A percentile compares a stretch with the other conserved stretches of the same genome.
phyloP scores from a whole-genome alignment of 73 alveolate species.

The Tetrahymena thermophila region DNA sequence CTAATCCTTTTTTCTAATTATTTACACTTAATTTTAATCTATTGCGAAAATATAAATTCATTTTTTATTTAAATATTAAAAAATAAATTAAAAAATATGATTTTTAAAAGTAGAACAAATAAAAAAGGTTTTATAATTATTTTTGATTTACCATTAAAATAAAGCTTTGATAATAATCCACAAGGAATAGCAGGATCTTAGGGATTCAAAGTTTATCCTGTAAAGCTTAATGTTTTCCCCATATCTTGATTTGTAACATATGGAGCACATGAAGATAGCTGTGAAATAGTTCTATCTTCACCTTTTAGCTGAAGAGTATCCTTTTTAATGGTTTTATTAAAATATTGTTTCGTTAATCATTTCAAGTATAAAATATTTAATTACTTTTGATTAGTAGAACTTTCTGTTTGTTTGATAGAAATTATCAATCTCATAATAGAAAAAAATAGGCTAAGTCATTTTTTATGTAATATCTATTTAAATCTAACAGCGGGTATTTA shows the following conservation, averaged over 20 bases:
- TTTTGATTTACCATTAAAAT: slow-evolving; percentile 45
- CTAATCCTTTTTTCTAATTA: too few relatives aligned
- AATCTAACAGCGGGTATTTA: not conserved
- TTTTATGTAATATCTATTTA: not conserved
- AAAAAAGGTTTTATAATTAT: not conserved
- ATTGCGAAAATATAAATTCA: too few relatives aligned
- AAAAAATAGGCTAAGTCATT: slow-evolving; percentile 27
- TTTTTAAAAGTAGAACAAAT: not conserved
- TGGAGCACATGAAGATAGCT: not conserved
- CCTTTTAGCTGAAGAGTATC: not conserved
- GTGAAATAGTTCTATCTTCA: slow-evolving; percentile 4
- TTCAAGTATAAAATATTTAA: not conserved
- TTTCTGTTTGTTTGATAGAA: slow-evolving; percentile 36
- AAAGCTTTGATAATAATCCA: slow-evolving; percentile 76
- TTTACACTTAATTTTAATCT: too few relatives aligned
- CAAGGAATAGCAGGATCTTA: slow-evolving; percentile 72
- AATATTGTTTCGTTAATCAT: not conserved
- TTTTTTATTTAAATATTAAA: too few relatives aligned
- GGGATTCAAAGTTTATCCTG: slow-evolving; percentile 37
- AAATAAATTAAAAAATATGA: slow-evolving; percentile 16
- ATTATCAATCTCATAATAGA: slow-evolving; percentile 26
- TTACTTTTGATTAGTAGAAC: slow-evolving; percentile 29
- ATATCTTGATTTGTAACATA: slow-evolving; percentile 13
- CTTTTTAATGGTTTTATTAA: not conserved
- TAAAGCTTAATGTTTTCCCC: slow-evolving; percentile 15